Percentiles rank a stretch among this genome's conserved stretches.
Evolutionary conservation across 164 flowering plant genomes (phyloP).

Genomic region (Macadamia integrifolia): DNA sequence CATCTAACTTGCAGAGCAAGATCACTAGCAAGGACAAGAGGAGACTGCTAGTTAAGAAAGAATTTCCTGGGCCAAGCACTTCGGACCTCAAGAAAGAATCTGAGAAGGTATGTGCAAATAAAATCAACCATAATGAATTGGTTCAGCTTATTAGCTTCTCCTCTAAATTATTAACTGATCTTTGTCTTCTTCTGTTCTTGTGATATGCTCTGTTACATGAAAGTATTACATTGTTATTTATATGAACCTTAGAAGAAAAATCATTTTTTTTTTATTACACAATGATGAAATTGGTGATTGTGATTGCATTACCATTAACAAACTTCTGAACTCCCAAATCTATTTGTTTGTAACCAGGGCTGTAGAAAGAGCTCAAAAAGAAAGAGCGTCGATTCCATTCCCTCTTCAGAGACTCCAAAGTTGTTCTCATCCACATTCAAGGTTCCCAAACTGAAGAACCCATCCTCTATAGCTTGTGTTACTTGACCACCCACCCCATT

Average conservation of each 20-base stretch:
- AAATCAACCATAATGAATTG: neutral
- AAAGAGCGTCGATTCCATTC: conserved; percentile 25
- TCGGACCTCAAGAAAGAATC: conserved; percentile 6
- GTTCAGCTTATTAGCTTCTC: neutral
- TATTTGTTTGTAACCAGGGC: conserved; percentile 24
- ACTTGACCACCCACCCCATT: too few relatives aligned
- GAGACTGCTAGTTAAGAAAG: conserved; percentile 29
- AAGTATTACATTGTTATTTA: too few relatives aligned
- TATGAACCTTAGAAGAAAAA: too few relatives aligned
- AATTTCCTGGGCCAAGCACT: conserved; percentile 16
- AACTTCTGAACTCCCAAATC: too few relatives aligned
- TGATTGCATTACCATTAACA: too few relatives aligned
- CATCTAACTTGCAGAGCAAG: conserved; percentile 11
- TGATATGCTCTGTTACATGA: too few relatives aligned
- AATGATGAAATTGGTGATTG: too few relatives aligned
- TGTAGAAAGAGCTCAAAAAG: conserved; percentile 34
- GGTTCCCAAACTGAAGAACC: conserved; percentile 61
- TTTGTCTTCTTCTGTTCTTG: neutral
- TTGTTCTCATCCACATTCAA: conserved; percentile 60
- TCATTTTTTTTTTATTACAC: too few relatives aligned
- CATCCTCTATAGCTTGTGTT: conserved; percentile 2
- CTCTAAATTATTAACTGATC: neutral
- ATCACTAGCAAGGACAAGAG: conserved; percentile 6
- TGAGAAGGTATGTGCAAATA: conserved; percentile 12
- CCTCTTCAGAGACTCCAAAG: conserved; percentile 38